Percentiles rank a stretch among this genome's conserved stretches.
Evolutionary conservation across 2,329 filamentous ascomycete species (phyloP).

Genomic region (Aspergillus niger): DNA sequence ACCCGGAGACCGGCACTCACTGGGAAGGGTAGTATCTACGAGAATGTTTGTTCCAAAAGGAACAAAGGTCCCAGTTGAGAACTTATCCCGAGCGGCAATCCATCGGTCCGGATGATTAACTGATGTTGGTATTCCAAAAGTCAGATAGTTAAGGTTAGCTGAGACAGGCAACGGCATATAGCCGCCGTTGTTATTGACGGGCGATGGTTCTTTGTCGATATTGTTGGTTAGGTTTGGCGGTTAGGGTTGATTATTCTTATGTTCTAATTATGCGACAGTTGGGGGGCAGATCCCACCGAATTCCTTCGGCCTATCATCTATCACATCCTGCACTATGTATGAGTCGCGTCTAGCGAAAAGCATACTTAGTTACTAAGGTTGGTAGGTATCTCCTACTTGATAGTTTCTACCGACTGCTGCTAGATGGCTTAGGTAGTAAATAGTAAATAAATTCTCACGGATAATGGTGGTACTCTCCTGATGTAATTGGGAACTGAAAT

Average conservation of each 20-base stretch:
- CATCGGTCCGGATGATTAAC: not conserved
- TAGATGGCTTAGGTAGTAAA: not conserved
- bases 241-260: conserved; percentile 1
- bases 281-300: not conserved
- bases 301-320: not conserved
- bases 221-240: conserved; percentile 5
- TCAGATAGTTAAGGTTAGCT: not conserved
- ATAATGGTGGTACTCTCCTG: not conserved
- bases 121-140: not conserved
- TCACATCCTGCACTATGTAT: conserved; percentile 2
- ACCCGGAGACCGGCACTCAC: not conserved
- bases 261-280: not conserved
- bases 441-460: not conserved
- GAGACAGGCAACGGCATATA: conserved; percentile 1
- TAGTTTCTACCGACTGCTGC: not conserved
- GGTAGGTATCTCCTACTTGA: no score
- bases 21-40: conserved; percentile 1
- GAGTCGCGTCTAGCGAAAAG: conserved; percentile 2
- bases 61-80: not conserved
- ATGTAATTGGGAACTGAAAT: no score
- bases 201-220: not conserved
- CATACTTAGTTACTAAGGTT: not conserved
- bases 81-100: not conserved
- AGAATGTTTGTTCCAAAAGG: not conserved
- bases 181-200: not conserved